Evolutionary conservation across 73 alveolate species (phyloP).

Genomic region (Chromera velia): DNA sequence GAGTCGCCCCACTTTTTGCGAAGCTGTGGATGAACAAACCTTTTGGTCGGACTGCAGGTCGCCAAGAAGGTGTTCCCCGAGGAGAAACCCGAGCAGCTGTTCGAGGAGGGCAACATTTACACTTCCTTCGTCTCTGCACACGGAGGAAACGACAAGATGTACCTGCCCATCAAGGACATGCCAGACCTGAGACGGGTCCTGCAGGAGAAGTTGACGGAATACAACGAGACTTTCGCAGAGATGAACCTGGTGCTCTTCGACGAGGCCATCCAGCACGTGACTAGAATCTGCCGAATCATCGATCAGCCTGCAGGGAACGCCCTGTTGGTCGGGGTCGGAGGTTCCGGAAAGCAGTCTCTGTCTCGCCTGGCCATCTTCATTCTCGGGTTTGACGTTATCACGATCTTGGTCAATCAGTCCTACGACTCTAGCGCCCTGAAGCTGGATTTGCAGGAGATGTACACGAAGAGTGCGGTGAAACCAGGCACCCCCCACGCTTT

Average conservation of each 20-base stretch:
- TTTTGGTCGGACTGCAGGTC: slow-evolving; percentile 44
- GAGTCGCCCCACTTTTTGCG: too few species aligned
- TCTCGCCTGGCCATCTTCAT: slow-evolving; percentile 90
- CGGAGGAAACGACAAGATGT: slow-evolving; percentile 59
- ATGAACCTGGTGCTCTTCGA: slow-evolving; percentile 96
- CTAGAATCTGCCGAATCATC: slow-evolving; percentile 92
- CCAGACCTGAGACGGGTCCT: slow-evolving; percentile 76
- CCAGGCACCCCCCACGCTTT: slow-evolving; percentile 84
- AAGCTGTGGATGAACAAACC: slow-evolving; percentile 18
- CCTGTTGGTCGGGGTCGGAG: slow-evolving; percentile 98
- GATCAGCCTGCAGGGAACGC: slow-evolving; percentile 96
- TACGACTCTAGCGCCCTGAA: slow-evolving; percentile 84
- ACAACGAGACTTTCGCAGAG: slow-evolving; percentile 85
- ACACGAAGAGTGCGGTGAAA: slow-evolving; percentile 90
- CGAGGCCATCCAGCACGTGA: slow-evolving; percentile 93
- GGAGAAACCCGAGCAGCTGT: slow-evolving; percentile 53
- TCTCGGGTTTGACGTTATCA: slow-evolving; percentile 70
- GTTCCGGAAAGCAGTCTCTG: slow-evolving; percentile 98
- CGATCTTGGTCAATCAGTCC: slow-evolving; percentile 87
- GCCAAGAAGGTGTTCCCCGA: slow-evolving; percentile 45
- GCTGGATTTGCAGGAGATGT: slow-evolving; percentile 82
- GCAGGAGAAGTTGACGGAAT: slow-evolving; percentile 83
- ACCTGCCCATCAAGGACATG: slow-evolving; percentile 63
- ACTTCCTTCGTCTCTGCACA: slow-evolving; percentile 81
- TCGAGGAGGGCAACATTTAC: slow-evolving; percentile 68